These are phyloP conservation scores for Penstemon eatonii DNA, from an alignment of 257 asterid species.

Conservation along the genomic window DNA sequence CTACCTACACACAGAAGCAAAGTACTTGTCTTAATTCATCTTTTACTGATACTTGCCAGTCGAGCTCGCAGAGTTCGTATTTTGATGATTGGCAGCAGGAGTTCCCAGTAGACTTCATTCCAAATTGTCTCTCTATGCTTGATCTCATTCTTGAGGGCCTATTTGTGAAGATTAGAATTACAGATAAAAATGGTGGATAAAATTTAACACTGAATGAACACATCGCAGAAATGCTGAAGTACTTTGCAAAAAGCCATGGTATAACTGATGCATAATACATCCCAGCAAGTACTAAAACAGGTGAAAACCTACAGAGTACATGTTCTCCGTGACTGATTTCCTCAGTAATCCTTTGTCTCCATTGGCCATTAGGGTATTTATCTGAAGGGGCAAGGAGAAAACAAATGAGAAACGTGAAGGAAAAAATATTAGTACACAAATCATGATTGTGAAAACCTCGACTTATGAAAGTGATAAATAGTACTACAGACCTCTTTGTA, in stretches of 20 bases:
- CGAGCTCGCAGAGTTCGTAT: conserved; percentile 93
- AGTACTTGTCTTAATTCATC: conserved; percentile 24
- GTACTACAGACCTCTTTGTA: conserved; percentile 75
- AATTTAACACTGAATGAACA: conserved; percentile 18
- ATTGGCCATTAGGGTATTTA: conserved; percentile 75
- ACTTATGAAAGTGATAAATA: conserved; percentile 1
- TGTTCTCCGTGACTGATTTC: conserved; percentile 76
- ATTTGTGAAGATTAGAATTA: conserved; percentile 34
- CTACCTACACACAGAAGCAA: conserved; percentile 24
- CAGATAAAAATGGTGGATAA: conserved; percentile 21
- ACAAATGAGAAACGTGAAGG: conserved; percentile 28
- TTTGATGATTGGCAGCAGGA: conserved; percentile 69
- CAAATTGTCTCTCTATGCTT: conserved; percentile 79
- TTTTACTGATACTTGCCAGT: conserved; percentile 58
- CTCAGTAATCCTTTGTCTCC: conserved; percentile 80
- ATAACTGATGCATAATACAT: conserved; percentile 14
- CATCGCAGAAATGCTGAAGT: conserved; percentile 4
- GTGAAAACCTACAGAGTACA: conserved; percentile 81
- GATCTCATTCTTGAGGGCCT: conserved; percentile 95
- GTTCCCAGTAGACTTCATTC: conserved; percentile 81
- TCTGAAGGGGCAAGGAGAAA: conserved; percentile 44
- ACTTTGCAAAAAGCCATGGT: conserved; percentile 17
- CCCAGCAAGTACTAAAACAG: conserved; percentile 18
- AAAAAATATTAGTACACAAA: conserved; percentile 26
- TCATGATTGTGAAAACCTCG: conserved; percentile 1